A percentile compares a stretch with the other conserved stretches of the same genome.
Conservation (phyloP, 805 yeast genomes). For the Saturnispora quitensis region DNA sequence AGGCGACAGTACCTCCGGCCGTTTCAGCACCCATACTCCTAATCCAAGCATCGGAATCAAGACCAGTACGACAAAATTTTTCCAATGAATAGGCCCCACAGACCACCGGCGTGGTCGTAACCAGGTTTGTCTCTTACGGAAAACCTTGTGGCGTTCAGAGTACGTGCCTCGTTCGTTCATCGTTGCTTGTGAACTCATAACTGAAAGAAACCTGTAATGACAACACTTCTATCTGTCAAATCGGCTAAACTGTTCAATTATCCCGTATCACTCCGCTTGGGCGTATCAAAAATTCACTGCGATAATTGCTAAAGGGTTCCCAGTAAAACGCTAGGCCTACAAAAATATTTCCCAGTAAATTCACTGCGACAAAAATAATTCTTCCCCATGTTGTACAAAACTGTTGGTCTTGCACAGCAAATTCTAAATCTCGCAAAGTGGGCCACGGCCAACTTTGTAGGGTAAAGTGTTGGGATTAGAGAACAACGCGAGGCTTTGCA, state of each 20-base stretch:
- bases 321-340: neutral
- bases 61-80: constrained; percentile 45
- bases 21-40: neutral
- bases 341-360: neutral
- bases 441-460: neutral
- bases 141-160: constrained; percentile 69
- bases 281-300: neutral
- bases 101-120: neutral
- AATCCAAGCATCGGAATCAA: constrained; percentile 40
- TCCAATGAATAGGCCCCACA: constrained; percentile 49
- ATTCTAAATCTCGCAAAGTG: neutral
- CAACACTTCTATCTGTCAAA: neutral
- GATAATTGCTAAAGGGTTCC: neutral
- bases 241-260: neutral
- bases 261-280: neutral
- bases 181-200: neutral
- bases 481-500: too few species aligned
- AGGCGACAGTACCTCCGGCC: constrained; percentile 12
- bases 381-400: neutral
- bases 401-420: neutral
- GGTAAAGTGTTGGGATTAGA: neutral
- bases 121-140: constrained; percentile 44
- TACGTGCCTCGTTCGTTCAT: neutral
- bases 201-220: neutral
- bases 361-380: neutral